Evolutionary conservation across 805 yeast genomes (phyloP).

Genomic region (Kuraishia piskuri): DNA sequence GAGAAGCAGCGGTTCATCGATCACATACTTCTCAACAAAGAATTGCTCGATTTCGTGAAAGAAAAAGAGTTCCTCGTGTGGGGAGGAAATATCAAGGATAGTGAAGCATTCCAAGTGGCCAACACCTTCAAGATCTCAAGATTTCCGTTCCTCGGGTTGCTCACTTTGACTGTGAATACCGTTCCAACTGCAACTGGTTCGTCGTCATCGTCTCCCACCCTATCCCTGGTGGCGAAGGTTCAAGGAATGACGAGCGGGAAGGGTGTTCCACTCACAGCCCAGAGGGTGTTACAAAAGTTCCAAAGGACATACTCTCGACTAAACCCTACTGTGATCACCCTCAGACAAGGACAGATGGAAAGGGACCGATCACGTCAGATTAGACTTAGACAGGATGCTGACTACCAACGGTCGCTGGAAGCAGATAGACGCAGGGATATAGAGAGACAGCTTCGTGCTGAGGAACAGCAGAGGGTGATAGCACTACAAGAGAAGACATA

Average conservation of each 20-base stretch:
- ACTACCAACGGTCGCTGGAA: constrained; percentile 62
- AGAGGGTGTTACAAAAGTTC: constrained; percentile 29
- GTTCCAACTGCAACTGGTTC: constrained; percentile 51
- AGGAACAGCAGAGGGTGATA: constrained; percentile 2
- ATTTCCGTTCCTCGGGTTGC: constrained; percentile 75
- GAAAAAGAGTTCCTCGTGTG: constrained; percentile 57
- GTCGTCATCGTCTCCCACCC: constrained; percentile 40
- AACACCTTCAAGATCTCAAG: constrained; percentile 61
- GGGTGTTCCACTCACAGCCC: constrained; percentile 14
- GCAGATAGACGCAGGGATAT: constrained; percentile 53
- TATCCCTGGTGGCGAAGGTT: constrained; percentile 51
- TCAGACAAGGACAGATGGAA: constrained; percentile 55
- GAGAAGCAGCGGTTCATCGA: constrained; percentile 44
- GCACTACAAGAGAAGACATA: constrained; percentile 12
- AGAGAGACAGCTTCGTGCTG: constrained; percentile 23
- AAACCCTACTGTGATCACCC: constrained; percentile 48
- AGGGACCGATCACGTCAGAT: constrained; percentile 30
- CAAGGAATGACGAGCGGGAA: constrained; percentile 45
- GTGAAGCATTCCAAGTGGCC: constrained; percentile 80
- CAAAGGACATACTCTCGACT: constrained; percentile 33
- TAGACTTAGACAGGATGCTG: constrained; percentile 66
- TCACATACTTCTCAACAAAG: constrained; percentile 42
- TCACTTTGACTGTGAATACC: constrained; percentile 56
- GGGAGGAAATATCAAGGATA: constrained; percentile 80
- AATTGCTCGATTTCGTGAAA: constrained; percentile 36